phyloP scores from a whole-genome alignment of 768 basidiomycete species.

The Inosperma sp. region DNA sequence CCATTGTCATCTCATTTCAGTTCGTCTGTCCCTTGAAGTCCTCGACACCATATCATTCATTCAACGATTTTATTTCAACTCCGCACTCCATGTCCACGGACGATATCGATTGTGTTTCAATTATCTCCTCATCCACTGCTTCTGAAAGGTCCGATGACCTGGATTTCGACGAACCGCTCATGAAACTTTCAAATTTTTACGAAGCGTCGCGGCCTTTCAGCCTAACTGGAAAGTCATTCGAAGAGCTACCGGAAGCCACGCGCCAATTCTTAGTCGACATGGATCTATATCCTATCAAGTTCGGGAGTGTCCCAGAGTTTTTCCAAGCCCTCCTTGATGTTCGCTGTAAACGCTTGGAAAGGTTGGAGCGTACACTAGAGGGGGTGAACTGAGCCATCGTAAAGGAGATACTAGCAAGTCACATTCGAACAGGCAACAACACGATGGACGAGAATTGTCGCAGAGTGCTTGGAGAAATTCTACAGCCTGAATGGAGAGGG shows the following conservation, averaged over 20 bases:
- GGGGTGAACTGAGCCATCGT: slow-evolving; percentile 10
- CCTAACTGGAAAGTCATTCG: slow-evolving; percentile 1
- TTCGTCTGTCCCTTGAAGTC: no score
- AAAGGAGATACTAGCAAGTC: slow-evolving; percentile 3
- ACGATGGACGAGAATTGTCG: neutral
- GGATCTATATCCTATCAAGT: neutral
- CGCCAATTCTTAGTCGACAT: slow-evolving; percentile 8
- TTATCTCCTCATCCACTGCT: neutral
- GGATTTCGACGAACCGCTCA: neutral
- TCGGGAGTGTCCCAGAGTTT: neutral
- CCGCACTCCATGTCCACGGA: no score
- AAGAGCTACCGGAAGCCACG: slow-evolving; percentile 3
- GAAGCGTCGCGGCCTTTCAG: neutral
- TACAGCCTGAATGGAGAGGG: slow-evolving; percentile 13
- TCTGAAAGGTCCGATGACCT: neutral
- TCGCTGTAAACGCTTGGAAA: neutral
- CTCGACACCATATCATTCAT: no score
- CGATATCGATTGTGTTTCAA: no score
- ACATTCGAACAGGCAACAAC: neutral
- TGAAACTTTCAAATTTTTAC: neutral
- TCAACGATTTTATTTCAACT: no score
- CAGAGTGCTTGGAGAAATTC: neutral
- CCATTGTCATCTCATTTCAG: no score
- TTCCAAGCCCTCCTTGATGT: neutral
- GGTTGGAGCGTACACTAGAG: slow-evolving; percentile 9